phyloP scores from a whole-genome alignment of 2,329 filamentous ascomycete species.

The Colletotrichum tamarilloi region DNA sequence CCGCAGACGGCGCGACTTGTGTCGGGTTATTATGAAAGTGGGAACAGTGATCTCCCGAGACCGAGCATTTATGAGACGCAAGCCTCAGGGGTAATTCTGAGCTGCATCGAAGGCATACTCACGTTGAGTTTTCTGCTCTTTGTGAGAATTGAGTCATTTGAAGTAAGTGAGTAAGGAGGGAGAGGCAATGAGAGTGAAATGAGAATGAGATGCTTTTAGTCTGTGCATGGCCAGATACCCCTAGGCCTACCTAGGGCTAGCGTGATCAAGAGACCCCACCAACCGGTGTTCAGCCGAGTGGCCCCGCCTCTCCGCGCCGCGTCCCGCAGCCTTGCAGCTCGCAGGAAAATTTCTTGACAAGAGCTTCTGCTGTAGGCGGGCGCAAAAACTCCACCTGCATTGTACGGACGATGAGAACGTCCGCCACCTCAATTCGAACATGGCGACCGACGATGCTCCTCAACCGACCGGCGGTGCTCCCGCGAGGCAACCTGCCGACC shows the following conservation, averaged over 20 bases:
- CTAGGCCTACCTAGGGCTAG: neutral
- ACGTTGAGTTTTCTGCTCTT: neutral
- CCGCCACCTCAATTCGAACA: constrained; percentile 21
- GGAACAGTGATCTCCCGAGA: neutral
- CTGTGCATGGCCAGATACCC: accelerated
- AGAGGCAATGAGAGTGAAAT: neutral
- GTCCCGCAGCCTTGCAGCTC: constrained; percentile 32
- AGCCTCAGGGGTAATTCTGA: too few relatives aligned
- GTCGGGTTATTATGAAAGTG: neutral
- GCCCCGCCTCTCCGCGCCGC: constrained; percentile 10
- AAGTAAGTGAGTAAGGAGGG: neutral
- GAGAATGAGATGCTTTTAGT: neutral
- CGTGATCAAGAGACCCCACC: accelerated
- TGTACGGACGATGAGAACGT: constrained; percentile 30
- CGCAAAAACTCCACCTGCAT: constrained; percentile 25
- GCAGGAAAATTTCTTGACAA: constrained; percentile 31
- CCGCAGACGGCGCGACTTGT: neutral
- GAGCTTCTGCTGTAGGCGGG: constrained; percentile 5
- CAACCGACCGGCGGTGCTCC: constrained; percentile 9
- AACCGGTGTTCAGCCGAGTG: constrained; percentile 24
- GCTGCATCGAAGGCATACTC: too few relatives aligned
- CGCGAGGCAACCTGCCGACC: constrained; percentile 24
- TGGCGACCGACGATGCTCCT: constrained; percentile 31
- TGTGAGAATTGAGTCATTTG: neutral
- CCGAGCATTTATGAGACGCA: too few relatives aligned